phyloP scores from a whole-genome alignment of 108 stramenopile species.

The Schizochytrium sp. region DNA sequence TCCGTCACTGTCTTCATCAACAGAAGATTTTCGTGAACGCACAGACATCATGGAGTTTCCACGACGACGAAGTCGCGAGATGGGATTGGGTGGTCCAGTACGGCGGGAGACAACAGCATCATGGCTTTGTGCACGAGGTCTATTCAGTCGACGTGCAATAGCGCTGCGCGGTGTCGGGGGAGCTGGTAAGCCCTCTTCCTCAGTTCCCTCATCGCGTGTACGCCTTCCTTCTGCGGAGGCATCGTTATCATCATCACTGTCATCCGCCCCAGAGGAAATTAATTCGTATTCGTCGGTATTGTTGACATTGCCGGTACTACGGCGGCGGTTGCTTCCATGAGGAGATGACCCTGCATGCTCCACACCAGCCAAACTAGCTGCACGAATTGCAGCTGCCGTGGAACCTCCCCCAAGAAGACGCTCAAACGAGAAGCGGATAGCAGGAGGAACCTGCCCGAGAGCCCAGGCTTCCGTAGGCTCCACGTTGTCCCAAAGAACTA shows the following conservation, averaged over 20 bases:
- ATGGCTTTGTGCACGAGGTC: not conserved
- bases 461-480: conserved; percentile 85
- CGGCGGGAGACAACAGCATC: not conserved
- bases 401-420: conserved; percentile 24
- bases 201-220: not conserved
- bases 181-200: not conserved
- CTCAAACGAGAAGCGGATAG: conserved; percentile 77
- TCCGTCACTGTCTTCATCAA: conserved; percentile 59
- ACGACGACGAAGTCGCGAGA: not conserved
- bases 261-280: not conserved
- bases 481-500: conserved; percentile 91
- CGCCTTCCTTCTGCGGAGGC: not conserved
- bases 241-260: not conserved
- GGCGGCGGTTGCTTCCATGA: conserved; percentile 11
- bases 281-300: conserved; percentile 58
- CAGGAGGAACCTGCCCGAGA: conserved; percentile 82
- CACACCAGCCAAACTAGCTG: conserved; percentile 70
- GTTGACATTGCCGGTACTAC: conserved; percentile 7
- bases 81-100: not conserved
- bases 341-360: conserved; percentile 68
- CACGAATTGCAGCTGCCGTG: conserved; percentile 25
- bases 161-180: not conserved
- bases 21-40: not conserved
- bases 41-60: conserved; percentile 51
- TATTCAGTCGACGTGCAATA: not conserved